These are phyloP conservation scores for Spatholobus suberectus DNA, from an alignment of 306 rosid genomes.

Conservation along the genomic window DNA sequence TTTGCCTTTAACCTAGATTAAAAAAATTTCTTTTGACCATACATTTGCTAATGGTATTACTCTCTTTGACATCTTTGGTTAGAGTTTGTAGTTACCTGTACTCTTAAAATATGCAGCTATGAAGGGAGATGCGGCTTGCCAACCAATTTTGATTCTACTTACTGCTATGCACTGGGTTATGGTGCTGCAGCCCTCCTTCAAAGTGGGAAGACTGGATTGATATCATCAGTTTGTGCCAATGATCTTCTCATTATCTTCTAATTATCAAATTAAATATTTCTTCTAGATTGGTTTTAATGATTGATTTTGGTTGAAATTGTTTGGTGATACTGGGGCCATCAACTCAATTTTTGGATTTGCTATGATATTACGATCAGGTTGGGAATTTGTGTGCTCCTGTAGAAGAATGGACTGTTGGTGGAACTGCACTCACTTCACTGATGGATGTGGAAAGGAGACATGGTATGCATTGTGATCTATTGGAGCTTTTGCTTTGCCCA, in stretches of 20 bases:
- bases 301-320: constrained; percentile 31
- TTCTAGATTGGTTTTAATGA: constrained; percentile 27
- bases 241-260: constrained; percentile 9
- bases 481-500: constrained; percentile 27
- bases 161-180: constrained; percentile 97
- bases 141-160: constrained; percentile 90
- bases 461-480: constrained; percentile 56
- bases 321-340: constrained; percentile 13
- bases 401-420: constrained; percentile 96
- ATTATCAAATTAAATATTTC: constrained; percentile 37
- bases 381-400: constrained; percentile 90
- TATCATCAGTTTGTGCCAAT: constrained; percentile 80
- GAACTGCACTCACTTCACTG: constrained; percentile 85
- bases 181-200: constrained; percentile 97
- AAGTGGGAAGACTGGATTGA: constrained; percentile 87
- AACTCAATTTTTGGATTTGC: constrained; percentile 27
- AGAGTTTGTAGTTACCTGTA: constrained; percentile 33
- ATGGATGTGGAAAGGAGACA: constrained; percentile 99
- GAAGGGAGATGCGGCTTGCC: constrained; percentile 99
- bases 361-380: constrained; percentile 64
- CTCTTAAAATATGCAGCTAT: constrained; percentile 60
- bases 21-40: neutral
- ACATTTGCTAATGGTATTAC: constrained; percentile 1
- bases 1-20: neutral
- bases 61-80: constrained; percentile 13